Evolutionary conservation across 148 eudicot species (phyloP), one percentile per base, ranked within the genome.

Genomic region (Rhododendron williamsianum): DNA sequence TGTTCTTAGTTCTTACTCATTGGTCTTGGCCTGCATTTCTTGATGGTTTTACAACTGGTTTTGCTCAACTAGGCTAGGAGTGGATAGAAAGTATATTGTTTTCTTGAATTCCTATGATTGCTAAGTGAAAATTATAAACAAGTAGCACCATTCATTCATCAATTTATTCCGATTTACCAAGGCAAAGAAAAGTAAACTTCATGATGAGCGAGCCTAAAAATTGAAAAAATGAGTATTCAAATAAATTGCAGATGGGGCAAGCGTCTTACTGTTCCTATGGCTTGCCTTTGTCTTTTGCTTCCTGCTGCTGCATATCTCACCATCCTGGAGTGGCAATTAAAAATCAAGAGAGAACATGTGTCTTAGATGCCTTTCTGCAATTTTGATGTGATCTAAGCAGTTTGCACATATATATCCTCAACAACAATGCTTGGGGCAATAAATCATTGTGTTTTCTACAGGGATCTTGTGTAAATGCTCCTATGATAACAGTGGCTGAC

Each of bases 391-490:
- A 33, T 81, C 72, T 19, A 23, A 36, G 38, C n/a, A 48, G 69
- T 48, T 72, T 27, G 56, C 35, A 6, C n/a, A 12, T 1, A 35
- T 60, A 13, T 41, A 35, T 41, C 69, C 45, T 79, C 9, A 3
- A 36, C 43, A 54, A 15, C 4, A 7, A 72, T 30, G 27, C 58
- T 46, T 76, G 82, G 51, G 51, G 46, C 56, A 30, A 46, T 60
- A 21, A 54, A 11, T 86, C 4, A 46, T 21, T 69, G 81, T 69
- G 11, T 48, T 83, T 80, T 82, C 25, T 60, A 74, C 92, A 97
- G 99, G 99, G 99, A 74, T 95, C 94, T 80, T 97, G 99, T 86
- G 99, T 97, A 84, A 97, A 97, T 93, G 98, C 99, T 85, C 99
- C 99, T 27, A 97, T 97, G 99, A 95, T 97, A 54, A 93, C 99